These are phyloP conservation scores for Mycena galericulata DNA, from an alignment of 768 basidiomycete species.

Conservation along the genomic window DNA sequence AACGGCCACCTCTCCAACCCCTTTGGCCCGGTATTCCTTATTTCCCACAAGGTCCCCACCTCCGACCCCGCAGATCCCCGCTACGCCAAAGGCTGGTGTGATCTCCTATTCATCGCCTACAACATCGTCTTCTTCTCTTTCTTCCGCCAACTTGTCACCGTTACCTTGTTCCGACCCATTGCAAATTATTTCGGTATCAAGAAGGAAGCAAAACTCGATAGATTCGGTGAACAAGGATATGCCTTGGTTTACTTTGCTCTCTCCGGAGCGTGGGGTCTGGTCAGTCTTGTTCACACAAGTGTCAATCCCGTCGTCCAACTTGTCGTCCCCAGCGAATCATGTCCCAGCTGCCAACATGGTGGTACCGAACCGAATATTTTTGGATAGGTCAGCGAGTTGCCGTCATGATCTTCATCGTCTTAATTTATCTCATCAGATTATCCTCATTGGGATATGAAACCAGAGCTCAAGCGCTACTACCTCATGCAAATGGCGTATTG, in stretches of 20 bases:
- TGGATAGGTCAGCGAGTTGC: conserved; percentile 73
- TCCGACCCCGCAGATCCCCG: conserved; percentile 66
- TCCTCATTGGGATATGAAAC: conserved; percentile 90
- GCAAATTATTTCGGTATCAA: conserved; percentile 80
- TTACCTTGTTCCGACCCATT: conserved; percentile 74
- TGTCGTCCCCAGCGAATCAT: conserved; percentile 75
- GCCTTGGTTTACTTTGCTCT: conserved; percentile 82
- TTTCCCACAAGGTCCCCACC: conserved; percentile 71
- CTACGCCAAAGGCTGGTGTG: conserved; percentile 80
- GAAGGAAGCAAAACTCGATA: conserved; percentile 72
- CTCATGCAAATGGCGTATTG: conserved; percentile 95
- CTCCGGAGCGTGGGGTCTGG: conserved; percentile 82
- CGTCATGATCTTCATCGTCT: too few species aligned
- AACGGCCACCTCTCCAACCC: conserved; percentile 70
- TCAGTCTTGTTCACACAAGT: conserved; percentile 54
- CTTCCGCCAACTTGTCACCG: conserved; percentile 78
- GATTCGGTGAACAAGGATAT: conserved; percentile 95
- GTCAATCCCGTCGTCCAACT: conserved; percentile 11
- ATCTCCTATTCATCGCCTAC: conserved; percentile 84
- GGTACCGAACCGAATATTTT: conserved; percentile 86
- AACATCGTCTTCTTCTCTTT: conserved; percentile 92
- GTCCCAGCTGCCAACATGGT: conserved; percentile 84
- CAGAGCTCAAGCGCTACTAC: conserved; percentile 91
- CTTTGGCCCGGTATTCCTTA: conserved; percentile 75
- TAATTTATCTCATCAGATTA: conserved; percentile 64